A percentile compares a stretch with the other conserved stretches of the same genome.
phyloP scores from a whole-genome alignment of 2,329 filamentous ascomycete species.

The Hortaea werneckii region DNA sequence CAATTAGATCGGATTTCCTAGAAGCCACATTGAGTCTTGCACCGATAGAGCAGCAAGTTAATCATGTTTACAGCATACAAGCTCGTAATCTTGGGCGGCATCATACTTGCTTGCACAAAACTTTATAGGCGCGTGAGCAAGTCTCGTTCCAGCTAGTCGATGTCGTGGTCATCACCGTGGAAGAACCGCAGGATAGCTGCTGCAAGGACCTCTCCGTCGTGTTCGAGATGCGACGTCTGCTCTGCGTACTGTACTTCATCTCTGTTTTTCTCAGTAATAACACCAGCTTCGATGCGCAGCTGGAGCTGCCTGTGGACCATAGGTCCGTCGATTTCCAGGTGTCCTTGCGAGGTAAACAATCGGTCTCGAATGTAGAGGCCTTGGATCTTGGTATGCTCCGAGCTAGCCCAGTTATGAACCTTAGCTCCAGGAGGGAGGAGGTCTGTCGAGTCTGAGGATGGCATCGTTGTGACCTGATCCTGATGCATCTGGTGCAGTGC shows the following conservation, averaged over 20 bases:
- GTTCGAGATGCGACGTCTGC: conserved; percentile 29
- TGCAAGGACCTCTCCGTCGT: conserved; percentile 31
- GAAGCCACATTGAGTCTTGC: no score
- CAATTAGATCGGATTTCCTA: no score
- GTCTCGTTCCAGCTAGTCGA: no score
- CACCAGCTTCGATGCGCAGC: conserved; percentile 31
- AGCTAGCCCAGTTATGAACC: conserved; percentile 41
- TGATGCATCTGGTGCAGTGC: conserved; percentile 40
- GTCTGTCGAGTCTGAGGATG: conserved; percentile 18
- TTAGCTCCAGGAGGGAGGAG: conserved; percentile 32
- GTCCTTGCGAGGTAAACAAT: conserved; percentile 35
- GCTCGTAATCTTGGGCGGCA: no score
- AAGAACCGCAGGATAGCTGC: conserved; percentile 37
- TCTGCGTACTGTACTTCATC: conserved; percentile 28
- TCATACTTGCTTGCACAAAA: no score
- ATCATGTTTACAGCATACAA: no score
- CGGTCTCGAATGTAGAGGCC: conserved; percentile 36
- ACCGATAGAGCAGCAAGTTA: no score
- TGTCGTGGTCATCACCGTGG: conserved; percentile 38
- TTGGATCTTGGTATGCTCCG: conserved; percentile 36
- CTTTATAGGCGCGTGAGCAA: no score
- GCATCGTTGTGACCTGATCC: conserved; percentile 32
- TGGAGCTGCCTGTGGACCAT: conserved; percentile 29
- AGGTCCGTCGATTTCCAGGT: conserved; percentile 34
- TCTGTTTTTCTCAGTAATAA: conserved; percentile 28